Percentiles rank a stretch among this genome's conserved stretches.
Conservation (phyloP, 345 rosid species). For the Salix caprea region DNA sequence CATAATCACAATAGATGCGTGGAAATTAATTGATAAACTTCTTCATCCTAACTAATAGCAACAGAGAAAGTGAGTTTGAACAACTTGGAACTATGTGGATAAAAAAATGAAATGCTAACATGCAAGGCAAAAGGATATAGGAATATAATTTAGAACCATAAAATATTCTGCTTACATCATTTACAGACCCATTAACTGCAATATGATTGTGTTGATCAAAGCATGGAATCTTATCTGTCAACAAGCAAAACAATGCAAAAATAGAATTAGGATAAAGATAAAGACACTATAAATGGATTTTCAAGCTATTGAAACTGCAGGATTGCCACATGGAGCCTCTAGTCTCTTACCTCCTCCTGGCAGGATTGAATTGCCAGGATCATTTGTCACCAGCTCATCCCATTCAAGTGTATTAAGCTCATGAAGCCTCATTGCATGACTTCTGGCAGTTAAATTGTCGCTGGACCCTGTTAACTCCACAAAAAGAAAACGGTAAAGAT, state of each 20-base stretch:
- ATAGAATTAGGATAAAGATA: not conserved
- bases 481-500: constrained; percentile 18
- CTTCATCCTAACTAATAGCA: not conserved
- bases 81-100: not conserved
- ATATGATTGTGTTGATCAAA: constrained; percentile 40
- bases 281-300: not conserved
- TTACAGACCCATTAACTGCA: constrained; percentile 26
- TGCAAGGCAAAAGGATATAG: not conserved
- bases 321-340: not conserved
- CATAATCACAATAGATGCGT: not conserved
- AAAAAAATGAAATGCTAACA: not conserved
- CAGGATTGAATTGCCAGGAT: constrained; percentile 32
- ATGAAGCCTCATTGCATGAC: constrained; percentile 67
- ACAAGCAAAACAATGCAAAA: constrained; percentile 10
- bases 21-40: constrained; percentile 1
- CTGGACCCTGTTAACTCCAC: constrained; percentile 45
- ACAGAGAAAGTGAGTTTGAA: not conserved
- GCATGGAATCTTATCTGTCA: constrained; percentile 46
- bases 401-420: constrained; percentile 97
- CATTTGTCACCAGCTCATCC: constrained; percentile 75
- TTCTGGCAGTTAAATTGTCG: constrained; percentile 38
- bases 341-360: constrained; percentile 44
- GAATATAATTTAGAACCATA: constrained; percentile 1
- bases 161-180: constrained; percentile 43
- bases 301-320: constrained; percentile 1